phyloP scores from a whole-genome alignment of 495 filamentous ascomycete species.

The Elasticomyces elasticus region DNA sequence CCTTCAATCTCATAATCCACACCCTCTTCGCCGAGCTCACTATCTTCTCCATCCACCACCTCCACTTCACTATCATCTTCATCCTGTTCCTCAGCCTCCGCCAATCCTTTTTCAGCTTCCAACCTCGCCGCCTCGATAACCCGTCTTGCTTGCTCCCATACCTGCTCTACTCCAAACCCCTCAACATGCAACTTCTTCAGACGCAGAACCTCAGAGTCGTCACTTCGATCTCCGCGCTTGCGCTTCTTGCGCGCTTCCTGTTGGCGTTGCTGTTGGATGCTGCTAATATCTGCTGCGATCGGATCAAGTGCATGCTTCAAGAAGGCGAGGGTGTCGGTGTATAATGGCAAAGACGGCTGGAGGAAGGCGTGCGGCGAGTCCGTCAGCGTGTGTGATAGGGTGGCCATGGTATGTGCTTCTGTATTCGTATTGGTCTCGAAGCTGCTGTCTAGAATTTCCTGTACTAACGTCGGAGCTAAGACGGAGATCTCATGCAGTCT shows the following conservation, averaged over 20 bases:
- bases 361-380: slow-evolving; percentile 51
- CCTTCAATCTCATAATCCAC: slow-evolving; percentile 54
- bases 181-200: slow-evolving; percentile 71
- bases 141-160: slow-evolving; percentile 86
- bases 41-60: slow-evolving; percentile 35
- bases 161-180: slow-evolving; percentile 77
- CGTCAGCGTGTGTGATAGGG: slow-evolving; percentile 31
- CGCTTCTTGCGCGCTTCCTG: slow-evolving; percentile 27
- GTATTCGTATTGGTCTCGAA: no score
- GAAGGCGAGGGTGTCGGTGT: slow-evolving; percentile 52
- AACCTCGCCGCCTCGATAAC: slow-evolving; percentile 53
- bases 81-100: not conserved
- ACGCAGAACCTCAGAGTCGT: slow-evolving; percentile 40
- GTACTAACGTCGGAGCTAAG: no score
- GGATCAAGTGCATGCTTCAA: slow-evolving; percentile 69
- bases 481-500: no score
- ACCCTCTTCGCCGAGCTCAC: slow-evolving; percentile 46
- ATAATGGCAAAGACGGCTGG: slow-evolving; percentile 53
- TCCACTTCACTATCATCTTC: slow-evolving; percentile 26
- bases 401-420: not conserved
- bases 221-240: slow-evolving; percentile 44
- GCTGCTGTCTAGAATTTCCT: no score
- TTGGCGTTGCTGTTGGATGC: slow-evolving; percentile 36
- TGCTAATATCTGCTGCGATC: slow-evolving; percentile 57
- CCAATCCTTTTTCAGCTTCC: slow-evolving; percentile 39